Conservation (phyloP, 345 rosid genomes). For the Eucalyptus leucophloia region DNA sequence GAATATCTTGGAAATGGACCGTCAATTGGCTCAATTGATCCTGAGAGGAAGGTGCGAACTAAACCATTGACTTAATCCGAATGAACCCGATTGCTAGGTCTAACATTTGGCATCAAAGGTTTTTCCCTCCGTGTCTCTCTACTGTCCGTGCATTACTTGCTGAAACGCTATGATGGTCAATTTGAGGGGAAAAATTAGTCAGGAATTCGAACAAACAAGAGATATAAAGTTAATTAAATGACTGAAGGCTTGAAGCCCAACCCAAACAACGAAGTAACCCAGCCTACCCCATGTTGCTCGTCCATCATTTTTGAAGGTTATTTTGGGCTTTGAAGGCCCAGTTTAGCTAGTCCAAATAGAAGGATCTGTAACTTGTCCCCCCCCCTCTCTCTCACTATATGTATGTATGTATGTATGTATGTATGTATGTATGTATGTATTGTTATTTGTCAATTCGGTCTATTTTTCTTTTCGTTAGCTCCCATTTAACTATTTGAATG, state of each 20-base stretch:
- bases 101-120: background rate
- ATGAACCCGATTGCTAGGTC: background rate
- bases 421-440: no score
- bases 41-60: background rate
- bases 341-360: background rate
- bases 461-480: background rate
- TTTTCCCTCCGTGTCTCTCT: background rate
- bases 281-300: background rate
- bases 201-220: background rate
- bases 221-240: background rate
- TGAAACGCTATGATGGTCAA: background rate
- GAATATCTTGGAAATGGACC: background rate
- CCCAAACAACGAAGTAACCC: background rate
- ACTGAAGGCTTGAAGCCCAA: background rate
- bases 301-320: background rate
- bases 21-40: background rate
- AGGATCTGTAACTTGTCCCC: background rate
- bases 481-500: background rate
- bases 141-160: background rate
- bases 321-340: background rate
- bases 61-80: background rate
- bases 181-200: background rate
- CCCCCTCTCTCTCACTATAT: no score
- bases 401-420: no score
- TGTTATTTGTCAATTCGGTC: background rate